Conservation (phyloP, 805 yeast species). For the Schwanniomyces vanrijiae region DNA sequence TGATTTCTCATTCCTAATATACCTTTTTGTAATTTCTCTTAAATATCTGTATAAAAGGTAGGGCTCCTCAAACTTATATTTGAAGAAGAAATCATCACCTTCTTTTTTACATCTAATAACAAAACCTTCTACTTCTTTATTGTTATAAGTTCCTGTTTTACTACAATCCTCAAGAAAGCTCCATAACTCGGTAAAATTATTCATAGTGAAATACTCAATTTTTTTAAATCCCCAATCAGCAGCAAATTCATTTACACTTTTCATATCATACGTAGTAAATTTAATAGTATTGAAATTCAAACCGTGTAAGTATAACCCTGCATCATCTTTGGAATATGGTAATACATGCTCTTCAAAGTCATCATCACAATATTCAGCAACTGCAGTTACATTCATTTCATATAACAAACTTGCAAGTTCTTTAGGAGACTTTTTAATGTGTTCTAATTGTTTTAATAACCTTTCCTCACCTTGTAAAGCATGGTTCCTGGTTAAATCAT, state of each 20-base stretch:
- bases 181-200: constrained; percentile 42
- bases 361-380: constrained; percentile 92
- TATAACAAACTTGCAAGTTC: constrained; percentile 60
- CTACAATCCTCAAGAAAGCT: constrained; percentile 56
- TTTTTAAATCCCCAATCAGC: constrained; percentile 64
- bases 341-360: constrained; percentile 90
- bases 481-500: constrained; percentile 60
- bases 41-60: constrained; percentile 86
- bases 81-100: constrained; percentile 68
- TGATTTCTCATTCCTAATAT: constrained; percentile 37
- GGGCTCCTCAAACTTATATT: constrained; percentile 94
- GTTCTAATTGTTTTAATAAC: constrained; percentile 52
- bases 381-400: constrained; percentile 68
- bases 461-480: constrained; percentile 69
- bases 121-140: constrained; percentile 86
- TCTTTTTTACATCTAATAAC: constrained; percentile 67
- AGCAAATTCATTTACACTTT: constrained; percentile 61
- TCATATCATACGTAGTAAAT: constrained; percentile 67
- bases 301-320: constrained; percentile 92
- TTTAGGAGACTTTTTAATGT: constrained; percentile 34
- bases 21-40: constrained; percentile 78
- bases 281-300: constrained; percentile 64
- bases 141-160: constrained; percentile 67
- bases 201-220: constrained; percentile 48
- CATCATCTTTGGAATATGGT: constrained; percentile 59